Evolutionary conservation across 164 flowering plant species (phyloP).

Genomic region (Buxus sempervirens): DNA sequence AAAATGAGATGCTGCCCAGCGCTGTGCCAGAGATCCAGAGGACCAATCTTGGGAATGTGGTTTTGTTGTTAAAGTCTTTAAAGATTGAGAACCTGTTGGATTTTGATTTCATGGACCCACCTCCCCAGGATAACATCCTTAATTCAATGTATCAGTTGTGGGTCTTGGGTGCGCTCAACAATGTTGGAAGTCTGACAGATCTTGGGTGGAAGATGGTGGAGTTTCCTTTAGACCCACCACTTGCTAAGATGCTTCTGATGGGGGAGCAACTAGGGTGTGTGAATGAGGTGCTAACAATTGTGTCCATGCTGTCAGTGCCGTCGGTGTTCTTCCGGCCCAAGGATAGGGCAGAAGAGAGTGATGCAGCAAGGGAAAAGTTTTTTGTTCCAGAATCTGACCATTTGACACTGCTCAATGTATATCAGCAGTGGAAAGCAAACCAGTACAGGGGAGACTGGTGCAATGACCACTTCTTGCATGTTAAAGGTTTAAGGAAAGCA

Average conservation of each 20-base stretch:
- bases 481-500: conserved; percentile 79
- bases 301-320: conserved; percentile 95
- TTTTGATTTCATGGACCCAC: conserved; percentile 99
- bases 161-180: conserved; percentile 85
- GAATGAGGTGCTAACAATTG: conserved; percentile 81
- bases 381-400: conserved; percentile 93
- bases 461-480: conserved; percentile 81
- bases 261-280: conserved; percentile 69
- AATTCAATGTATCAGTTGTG: conserved; percentile 95
- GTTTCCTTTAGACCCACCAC: conserved; percentile 91
- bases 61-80: conserved; percentile 74
- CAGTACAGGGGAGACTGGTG: conserved; percentile 90
- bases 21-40: conserved; percentile 95
- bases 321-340: conserved; percentile 93
- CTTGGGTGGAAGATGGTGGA: conserved; percentile 97
- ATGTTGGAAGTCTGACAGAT: conserved; percentile 71
- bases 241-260: conserved; percentile 89
- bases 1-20: conserved; percentile 77
- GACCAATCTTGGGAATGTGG: conserved; percentile 90
- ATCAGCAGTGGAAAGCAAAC: conserved; percentile 83
- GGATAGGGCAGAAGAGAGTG: conserved; percentile 84
- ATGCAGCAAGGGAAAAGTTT: conserved; percentile 88
- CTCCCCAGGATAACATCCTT: conserved; percentile 88
- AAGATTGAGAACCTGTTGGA: conserved; percentile 78
- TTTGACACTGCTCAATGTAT: conserved; percentile 77